Percentiles rank a stretch among this genome's conserved stretches.
phyloP scores from a whole-genome alignment of 2,329 filamentous ascomycete genomes.

The Dothideomycetes sp. region DNA sequence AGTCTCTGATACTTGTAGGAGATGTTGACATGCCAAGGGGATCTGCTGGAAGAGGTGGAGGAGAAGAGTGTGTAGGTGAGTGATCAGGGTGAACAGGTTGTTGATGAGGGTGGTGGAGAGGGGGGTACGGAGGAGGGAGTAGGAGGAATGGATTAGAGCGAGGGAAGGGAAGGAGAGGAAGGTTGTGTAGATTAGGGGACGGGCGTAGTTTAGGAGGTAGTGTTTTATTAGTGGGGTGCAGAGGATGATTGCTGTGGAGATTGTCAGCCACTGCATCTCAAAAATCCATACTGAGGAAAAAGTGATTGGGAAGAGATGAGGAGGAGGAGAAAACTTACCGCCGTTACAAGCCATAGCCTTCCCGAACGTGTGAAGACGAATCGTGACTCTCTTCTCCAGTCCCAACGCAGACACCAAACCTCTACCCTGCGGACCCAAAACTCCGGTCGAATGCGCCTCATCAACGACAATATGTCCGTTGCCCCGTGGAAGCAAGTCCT shows the following conservation, averaged over 20 bases:
- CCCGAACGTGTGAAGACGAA: constrained; percentile 56
- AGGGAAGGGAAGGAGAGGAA: constrained; percentile 55
- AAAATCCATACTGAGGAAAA: no score
- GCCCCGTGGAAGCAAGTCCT: constrained; percentile 44
- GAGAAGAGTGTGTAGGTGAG: constrained; percentile 14
- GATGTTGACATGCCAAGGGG: constrained; percentile 11
- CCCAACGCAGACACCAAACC: constrained; percentile 51
- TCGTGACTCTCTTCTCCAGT: constrained; percentile 48
- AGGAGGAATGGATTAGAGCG: constrained; percentile 49
- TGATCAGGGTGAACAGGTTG: constrained; percentile 33
- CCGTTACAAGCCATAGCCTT: constrained; percentile 61
- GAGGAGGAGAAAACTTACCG: constrained; percentile 41
- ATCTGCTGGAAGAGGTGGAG: constrained; percentile 22
- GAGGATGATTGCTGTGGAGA: constrained; percentile 48
- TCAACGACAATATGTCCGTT: constrained; percentile 59
- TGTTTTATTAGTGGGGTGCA: constrained; percentile 50
- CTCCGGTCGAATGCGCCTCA: constrained; percentile 58
- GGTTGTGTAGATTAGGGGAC: constrained; percentile 67
- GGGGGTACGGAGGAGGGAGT: constrained; percentile 46
- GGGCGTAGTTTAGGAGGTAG: constrained; percentile 67
- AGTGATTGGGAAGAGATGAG: no score
- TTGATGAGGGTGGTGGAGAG: constrained; percentile 40
- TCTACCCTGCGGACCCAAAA: constrained; percentile 47
- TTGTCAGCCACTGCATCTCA: no score
- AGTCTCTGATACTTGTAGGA: constrained; percentile 24